Base-by-base conservation (phyloP, 257 asterid species). In the Penstemon davidsonii region DNA sequence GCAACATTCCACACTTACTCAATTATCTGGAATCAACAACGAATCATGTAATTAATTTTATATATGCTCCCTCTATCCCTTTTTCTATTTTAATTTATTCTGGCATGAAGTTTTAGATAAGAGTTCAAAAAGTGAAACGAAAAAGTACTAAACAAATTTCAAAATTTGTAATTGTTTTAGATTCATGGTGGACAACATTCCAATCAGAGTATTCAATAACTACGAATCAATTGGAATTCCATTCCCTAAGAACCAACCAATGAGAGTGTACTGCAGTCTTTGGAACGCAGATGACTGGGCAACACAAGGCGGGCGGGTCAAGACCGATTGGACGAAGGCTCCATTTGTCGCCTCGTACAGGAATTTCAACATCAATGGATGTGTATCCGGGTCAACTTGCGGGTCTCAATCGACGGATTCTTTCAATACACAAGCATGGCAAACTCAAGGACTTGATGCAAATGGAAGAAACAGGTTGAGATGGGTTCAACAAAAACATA, bases 241-340 rank as follows among this genome's bases (percentile, higher is more conserved):
- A 13, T 88, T 60, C 80, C 96, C 90, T 0, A 72, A 72, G 10
- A 68, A 33, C 66, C 84, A 86, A 45, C 80, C 90, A 5, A 86
- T 88, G 96, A 84, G 46, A 43, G 55, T 86, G 62, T 60, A 71
- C 50, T 76, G 76, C 67, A 88, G 92, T 66, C 55, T 88, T 3
- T 88, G 96, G 92, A 60, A 82, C 3, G 93, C 89, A 0, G 92
- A 82, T 19, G 89, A 81, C 10, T 85, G 91, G 91, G 91, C 95
- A 0, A 85, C 91, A 38, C 89, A 87, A 47, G 95, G 95, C 12
- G 95, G 95, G 3, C 37, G 80, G 39, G 82, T 87, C 41, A 87
- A 83, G 80, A 81, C 88, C 0, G 84, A 87, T 3, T 85, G 95
- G 95, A 41, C 81, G 2, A 58, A 73, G 69, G 84, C 92, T 11